Evolutionary conservation across 116 monocot genomes (phyloP), one percentile per base, ranked within the genome.

Genomic region (Phalaenopsis hybrid): DNA sequence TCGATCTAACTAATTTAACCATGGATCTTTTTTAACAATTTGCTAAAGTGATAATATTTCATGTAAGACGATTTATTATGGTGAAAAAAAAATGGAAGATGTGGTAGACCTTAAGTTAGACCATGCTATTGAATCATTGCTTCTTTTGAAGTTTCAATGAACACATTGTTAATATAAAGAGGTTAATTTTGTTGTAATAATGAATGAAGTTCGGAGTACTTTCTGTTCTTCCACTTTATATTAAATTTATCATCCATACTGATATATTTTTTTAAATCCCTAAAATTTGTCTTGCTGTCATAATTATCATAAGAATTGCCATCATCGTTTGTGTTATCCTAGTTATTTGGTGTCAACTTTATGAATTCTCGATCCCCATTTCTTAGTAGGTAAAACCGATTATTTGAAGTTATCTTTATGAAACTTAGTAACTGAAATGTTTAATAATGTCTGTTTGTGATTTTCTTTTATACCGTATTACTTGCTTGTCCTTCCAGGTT

Each of bases 401-500:
- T 65, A 65, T 21, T 65, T 20, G 21, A 7, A 65, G 65, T 20
- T 25, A 65, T 2, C 5, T 65, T 65, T 9, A 21, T 65, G 65
- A 21, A 65, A 25, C n/a, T 65, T 72, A 17, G 16, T 37, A 72
- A 33, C 72, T 13, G 16, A 41, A 25, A 9, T 72, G 72, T 15
- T 37, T 72, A 37, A 37, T 72, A 25, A 15, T 72, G 72, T 72
- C 13, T 72, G 37, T 72, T 37, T 72, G 12, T 72, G 37, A 25
- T 33, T 72, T 72, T 7, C 16, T 37, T 37, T 15, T 0, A 72
- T 37, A 72, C 16, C 16, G 41, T 70, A 10, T 41, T 72, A 72
- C 43, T 37, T 34, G 72, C 72, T 31, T 77, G 13, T 31, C 23
- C 11, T 77, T 84, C 80, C 89, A 99, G 99, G 99, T 99, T 84